A percentile compares a stretch with the other conserved stretches of the same genome.
Conservation (phyloP, 2,329 filamentous ascomycete species). For the Fonsecaea erecta region DNA sequence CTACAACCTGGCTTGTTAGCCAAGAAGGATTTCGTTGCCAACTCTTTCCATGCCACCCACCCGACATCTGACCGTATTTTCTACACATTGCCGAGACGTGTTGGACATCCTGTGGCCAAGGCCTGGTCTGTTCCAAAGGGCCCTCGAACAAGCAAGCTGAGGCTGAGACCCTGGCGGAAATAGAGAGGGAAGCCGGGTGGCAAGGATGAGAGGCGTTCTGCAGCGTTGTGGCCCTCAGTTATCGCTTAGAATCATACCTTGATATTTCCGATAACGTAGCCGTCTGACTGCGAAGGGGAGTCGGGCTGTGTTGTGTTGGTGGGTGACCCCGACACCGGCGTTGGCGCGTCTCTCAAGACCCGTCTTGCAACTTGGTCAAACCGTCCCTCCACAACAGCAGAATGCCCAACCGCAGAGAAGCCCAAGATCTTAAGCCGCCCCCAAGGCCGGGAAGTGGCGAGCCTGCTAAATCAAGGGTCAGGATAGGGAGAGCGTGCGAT, state of each 20-base stretch:
- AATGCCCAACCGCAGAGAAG: slow-evolving; percentile 26
- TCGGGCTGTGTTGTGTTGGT: not conserved
- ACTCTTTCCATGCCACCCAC: not conserved
- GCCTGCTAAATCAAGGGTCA: slow-evolving; percentile 13
- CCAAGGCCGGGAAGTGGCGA: slow-evolving; percentile 16
- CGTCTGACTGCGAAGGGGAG: not conserved
- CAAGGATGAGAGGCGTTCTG: slow-evolving; percentile 6
- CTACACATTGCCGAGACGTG: not conserved
- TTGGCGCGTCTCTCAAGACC: not conserved
- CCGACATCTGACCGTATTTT: not conserved
- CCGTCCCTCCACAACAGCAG: not conserved
- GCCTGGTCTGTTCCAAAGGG: not conserved
- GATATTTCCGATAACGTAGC: not conserved
- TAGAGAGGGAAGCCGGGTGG: not conserved
- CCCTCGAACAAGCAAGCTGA: not conserved
- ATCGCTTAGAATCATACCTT: slow-evolving; percentile 4
- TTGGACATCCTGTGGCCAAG: not conserved
- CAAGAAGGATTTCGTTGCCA: slow-evolving; percentile 3
- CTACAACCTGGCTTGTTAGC: not conserved
- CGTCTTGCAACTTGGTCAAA: not conserved
- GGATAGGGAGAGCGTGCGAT: slow-evolving; percentile 32
- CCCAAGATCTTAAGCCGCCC: slow-evolving; percentile 10
- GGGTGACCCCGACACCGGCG: not conserved
- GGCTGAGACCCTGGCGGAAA: slow-evolving; percentile 3
- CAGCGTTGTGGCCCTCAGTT: slow-evolving; percentile 3